phyloP scores from a whole-genome alignment of 164 flowering plant species.

The Buxus sempervirens region DNA sequence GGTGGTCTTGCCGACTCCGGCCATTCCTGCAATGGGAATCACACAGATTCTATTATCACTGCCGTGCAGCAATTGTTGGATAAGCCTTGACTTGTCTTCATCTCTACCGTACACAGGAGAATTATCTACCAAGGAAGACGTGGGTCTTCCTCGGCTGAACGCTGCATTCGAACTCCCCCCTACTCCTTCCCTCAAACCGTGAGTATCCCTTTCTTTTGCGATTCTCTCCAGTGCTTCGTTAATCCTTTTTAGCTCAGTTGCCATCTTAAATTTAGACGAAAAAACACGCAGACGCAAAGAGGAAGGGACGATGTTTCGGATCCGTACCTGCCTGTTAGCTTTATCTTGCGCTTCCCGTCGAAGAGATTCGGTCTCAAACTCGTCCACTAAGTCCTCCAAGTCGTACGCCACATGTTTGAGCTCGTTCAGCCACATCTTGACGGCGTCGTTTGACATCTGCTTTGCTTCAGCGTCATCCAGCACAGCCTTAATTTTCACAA shows the following conservation, averaged over 20 bases:
- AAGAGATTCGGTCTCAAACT: neutral
- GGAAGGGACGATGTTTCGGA: neutral
- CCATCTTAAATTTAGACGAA: neutral
- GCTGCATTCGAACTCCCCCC: neutral
- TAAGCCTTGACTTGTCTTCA: neutral
- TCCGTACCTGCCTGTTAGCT: neutral
- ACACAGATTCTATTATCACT: neutral
- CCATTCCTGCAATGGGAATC: slow-evolving; percentile 6
- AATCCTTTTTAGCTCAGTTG: neutral
- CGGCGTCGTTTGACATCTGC: neutral
- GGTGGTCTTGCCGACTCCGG: slow-evolving; percentile 14
- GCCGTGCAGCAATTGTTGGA: neutral
- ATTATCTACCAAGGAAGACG: neutral
- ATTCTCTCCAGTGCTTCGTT: neutral
- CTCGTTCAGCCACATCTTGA: slow-evolving; percentile 7
- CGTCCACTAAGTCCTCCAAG: slow-evolving; percentile 2
- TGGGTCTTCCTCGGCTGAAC: neutral
- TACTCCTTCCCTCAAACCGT: neutral
- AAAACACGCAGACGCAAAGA: neutral
- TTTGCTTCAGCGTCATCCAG: slow-evolving; percentile 16
- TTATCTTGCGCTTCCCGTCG: neutral
- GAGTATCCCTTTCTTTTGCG: neutral
- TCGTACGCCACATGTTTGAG: slow-evolving; percentile 14
- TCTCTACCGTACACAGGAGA: neutral
- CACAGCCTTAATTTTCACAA: slow-evolving; percentile 1